Conservation (phyloP, 2,329 filamentous ascomycete genomes). For the Podosphaera aphanis region DNA sequence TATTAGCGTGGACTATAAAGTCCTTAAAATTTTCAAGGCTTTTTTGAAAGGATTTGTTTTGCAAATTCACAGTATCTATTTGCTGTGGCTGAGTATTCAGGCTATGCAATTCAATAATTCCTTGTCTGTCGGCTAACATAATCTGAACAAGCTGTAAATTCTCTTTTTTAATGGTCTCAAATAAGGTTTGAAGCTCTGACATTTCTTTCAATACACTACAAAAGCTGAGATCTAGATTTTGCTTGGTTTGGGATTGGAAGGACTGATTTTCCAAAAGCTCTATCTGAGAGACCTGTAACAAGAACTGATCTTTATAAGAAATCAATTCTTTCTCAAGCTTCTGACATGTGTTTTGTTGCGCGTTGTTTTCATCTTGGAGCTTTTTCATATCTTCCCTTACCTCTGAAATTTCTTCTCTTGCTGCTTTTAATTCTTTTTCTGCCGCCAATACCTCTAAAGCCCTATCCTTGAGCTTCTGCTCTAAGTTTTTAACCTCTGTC, state of each 20-base stretch:
- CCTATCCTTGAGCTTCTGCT: constrained; percentile 4
- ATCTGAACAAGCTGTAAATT: neutral
- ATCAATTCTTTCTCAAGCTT: constrained; percentile 3
- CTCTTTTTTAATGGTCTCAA: constrained; percentile 2
- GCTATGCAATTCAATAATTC: constrained; percentile 1
- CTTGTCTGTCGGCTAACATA: neutral
- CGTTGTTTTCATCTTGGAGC: neutral
- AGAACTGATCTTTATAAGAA: constrained; percentile 4
- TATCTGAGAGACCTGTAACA: constrained; percentile 3
- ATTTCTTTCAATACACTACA: constrained; percentile 1
- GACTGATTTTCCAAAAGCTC: constrained; percentile 3
- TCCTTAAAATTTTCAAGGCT: neutral
- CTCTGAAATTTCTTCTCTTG: neutral
- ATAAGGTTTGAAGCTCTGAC: constrained; percentile 3
- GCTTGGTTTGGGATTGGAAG: neutral
- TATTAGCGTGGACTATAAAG: neutral
- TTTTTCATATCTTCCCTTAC: constrained; percentile 2
- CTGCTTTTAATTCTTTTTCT: neutral
- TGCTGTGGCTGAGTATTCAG: neutral
- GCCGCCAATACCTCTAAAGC: constrained; percentile 2
- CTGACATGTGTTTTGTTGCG: neutral
- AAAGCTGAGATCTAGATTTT: neutral
- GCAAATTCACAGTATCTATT: neutral
- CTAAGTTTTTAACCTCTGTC: constrained; percentile 5
- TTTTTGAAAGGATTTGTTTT: neutral